phyloP scores from a whole-genome alignment of 192 early-diverging fungal species.

The Neocallimastix lanati region DNA sequence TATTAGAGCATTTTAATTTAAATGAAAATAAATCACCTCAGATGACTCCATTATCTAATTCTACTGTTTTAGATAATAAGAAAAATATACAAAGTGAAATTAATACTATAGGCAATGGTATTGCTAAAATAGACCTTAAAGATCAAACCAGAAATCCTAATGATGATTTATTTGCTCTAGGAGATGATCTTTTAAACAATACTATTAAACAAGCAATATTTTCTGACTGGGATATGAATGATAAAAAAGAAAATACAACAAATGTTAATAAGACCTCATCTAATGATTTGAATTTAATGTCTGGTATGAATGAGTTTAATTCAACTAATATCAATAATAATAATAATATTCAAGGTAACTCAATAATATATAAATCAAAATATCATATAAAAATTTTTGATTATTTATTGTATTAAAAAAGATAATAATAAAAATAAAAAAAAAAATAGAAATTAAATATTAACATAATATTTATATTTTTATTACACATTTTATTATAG shows the following conservation, averaged over 20 bases:
- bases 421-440: too few relatives aligned
- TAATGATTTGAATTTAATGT: background rate
- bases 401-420: too few relatives aligned
- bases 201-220: background rate
- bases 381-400: too few relatives aligned
- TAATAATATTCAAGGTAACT: background rate
- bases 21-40: background rate
- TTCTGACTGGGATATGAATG: background rate
- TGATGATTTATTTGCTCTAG: background rate
- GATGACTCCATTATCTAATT: background rate
- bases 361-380: too few relatives aligned
- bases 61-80: background rate
- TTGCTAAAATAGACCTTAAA: background rate
- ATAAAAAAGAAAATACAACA: background rate
- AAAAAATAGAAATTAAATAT: too few relatives aligned
- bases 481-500: too few relatives aligned
- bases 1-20: background rate
- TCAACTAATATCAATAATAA: background rate
- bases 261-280: background rate
- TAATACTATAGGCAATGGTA: background rate
- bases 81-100: background rate
- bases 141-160: background rate
- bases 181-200: background rate
- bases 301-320: background rate
- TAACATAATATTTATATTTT: too few relatives aligned